Evolutionary conservation across 2,329 filamentous ascomycete species (phyloP).

Genomic region (Plenodomus lindquistii): DNA sequence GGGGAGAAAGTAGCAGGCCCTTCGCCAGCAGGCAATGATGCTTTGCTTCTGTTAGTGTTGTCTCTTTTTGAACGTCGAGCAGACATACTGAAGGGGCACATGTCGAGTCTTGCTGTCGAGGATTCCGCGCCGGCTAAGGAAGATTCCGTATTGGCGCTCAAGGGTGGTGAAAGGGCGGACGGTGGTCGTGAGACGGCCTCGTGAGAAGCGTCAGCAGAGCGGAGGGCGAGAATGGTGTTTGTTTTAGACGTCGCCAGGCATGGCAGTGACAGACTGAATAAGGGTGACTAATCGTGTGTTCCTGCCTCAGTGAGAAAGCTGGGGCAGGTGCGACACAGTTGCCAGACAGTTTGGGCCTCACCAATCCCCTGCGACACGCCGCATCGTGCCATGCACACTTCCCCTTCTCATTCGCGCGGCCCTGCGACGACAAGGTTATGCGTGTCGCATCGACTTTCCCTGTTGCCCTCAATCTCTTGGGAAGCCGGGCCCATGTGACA

Average conservation of each 20-base stretch:
- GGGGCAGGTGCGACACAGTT: slow-evolving; percentile 28
- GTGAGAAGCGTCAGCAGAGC: slow-evolving; percentile 26
- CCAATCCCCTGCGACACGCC: slow-evolving; percentile 29
- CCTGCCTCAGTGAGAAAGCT: slow-evolving; percentile 20
- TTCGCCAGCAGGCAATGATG: slow-evolving; percentile 36
- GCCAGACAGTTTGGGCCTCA: slow-evolving; percentile 34
- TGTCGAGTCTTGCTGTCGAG: slow-evolving; percentile 24
- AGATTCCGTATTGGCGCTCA: slow-evolving; percentile 23
- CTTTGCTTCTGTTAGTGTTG: slow-evolving; percentile 21
- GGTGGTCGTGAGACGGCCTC: slow-evolving; percentile 23
- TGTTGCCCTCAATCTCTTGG: slow-evolving; percentile 10
- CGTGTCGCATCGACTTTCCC: slow-evolving; percentile 27
- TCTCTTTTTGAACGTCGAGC: background rate
- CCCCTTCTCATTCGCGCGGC: slow-evolving; percentile 17
- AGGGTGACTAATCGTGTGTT: slow-evolving; percentile 33
- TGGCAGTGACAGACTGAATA: slow-evolving; percentile 17
- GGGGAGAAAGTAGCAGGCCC: slow-evolving; percentile 37
- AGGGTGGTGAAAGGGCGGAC: slow-evolving; percentile 18
- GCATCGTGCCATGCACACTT: slow-evolving; percentile 16
- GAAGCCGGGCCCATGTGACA: slow-evolving; percentile 10
- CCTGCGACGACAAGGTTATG: slow-evolving; percentile 21
- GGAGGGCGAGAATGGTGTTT: slow-evolving; percentile 41
- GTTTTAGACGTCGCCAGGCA: slow-evolving; percentile 39
- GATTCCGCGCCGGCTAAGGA: slow-evolving; percentile 35
- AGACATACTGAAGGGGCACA: slow-evolving; percentile 44